Conservation (phyloP, 768 basidiomycete species). For the Hortiboletus flavorubellus region DNA sequence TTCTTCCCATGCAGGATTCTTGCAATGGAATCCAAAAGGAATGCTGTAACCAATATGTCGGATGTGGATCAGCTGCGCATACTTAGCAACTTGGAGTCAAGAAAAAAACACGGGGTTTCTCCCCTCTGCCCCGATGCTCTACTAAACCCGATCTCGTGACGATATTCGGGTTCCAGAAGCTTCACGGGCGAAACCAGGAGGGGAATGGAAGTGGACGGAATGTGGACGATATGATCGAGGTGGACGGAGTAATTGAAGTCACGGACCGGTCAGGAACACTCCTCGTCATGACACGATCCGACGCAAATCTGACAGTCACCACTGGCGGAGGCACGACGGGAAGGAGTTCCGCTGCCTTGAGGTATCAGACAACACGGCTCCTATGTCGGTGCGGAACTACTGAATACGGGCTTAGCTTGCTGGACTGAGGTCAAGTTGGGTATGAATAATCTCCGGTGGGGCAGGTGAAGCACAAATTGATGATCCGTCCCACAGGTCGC, state of each 20-base stretch:
- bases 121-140: too few relatives aligned
- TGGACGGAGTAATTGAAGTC: not conserved
- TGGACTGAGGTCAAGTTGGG: not conserved
- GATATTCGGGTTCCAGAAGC: not conserved
- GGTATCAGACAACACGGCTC: not conserved
- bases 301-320: not conserved
- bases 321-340: not conserved
- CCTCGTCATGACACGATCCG: too few relatives aligned
- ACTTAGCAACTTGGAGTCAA: not conserved
- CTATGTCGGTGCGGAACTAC: not conserved
- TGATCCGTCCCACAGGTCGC: not conserved
- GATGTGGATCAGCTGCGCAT: not conserved
- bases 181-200: not conserved
- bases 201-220: not conserved
- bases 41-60: too few relatives aligned
- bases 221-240: not conserved
- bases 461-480: not conserved
- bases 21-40: constrained; percentile 4
- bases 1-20: not conserved
- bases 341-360: not conserved
- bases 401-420: not conserved
- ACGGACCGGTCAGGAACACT: not conserved
- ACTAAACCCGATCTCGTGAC: not conserved
- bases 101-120: not conserved
- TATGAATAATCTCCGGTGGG: not conserved